Evolutionary conservation across 2,329 filamentous ascomycete genomes (phyloP).

Genomic region (Ceratocystis variospora): DNA sequence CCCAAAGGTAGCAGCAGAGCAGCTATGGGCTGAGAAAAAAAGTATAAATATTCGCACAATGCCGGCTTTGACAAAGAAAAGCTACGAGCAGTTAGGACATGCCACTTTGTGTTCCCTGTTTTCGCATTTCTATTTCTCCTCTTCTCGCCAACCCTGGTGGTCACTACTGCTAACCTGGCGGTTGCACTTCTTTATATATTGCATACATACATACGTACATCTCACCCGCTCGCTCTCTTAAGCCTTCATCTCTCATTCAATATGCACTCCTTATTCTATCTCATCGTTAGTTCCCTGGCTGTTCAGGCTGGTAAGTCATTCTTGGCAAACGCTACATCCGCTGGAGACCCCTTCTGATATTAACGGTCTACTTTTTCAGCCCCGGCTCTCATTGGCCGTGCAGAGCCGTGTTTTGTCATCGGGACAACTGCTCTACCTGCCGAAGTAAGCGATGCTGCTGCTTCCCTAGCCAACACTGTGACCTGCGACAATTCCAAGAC

Average conservation of each 20-base stretch:
- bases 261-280: slow-evolving; percentile 12
- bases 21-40: not conserved
- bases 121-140: not conserved
- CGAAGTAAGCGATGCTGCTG: slow-evolving; percentile 34
- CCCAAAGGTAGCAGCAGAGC: not conserved
- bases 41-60: not conserved
- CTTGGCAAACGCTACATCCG: too few species aligned
- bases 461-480: slow-evolving; percentile 30
- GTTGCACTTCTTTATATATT: slow-evolving; percentile 9
- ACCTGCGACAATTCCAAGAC: slow-evolving; percentile 36
- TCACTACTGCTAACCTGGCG: slow-evolving; percentile 2
- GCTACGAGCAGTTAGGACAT: not conserved
- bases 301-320: slow-evolving; percentile 16
- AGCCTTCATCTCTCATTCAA: not conserved
- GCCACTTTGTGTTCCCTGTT: not conserved
- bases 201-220: not conserved
- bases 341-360: not conserved
- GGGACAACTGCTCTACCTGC: slow-evolving; percentile 37
- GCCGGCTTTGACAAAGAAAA: not conserved
- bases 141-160: not conserved
- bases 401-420: slow-evolving; percentile 40
- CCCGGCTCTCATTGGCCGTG: slow-evolving; percentile 22
- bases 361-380: not conserved
- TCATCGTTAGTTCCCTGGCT: slow-evolving; percentile 10
- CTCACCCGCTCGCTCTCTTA: not conserved